Base-by-base conservation (phyloP, 768 basidiomycete species). In the Antrodiella citrinella region DNA sequence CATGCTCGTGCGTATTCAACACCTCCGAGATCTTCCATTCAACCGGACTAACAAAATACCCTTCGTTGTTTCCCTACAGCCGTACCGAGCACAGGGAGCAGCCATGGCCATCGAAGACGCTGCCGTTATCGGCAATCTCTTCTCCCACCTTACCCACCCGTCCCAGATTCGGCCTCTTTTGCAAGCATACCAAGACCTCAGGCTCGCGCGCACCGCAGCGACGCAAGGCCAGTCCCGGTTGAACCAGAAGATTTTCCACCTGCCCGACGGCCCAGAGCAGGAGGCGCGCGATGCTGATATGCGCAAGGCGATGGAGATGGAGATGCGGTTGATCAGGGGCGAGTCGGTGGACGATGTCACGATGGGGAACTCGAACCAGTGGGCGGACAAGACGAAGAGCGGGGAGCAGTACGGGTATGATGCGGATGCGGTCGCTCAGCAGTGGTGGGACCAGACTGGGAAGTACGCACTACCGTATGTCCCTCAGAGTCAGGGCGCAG, bases 381-480 rank as follows among this genome's bases (percentile, higher is more conserved):
- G 80, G 80, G 77, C 78, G 4, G 80, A 82, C 59, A 70, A 67
- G 57, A 63, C 59, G 46, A 79, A 78, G 69, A 80, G 63, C 47
- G 50, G 44, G 26, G 55, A 54, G 3, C 72, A 75, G 56, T 82
- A 80, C 61, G 68, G 69, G 12, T 80, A 81, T 52, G 78, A 81
- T 51, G 75, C 77, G 0, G 78, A 81, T 42, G 61, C 22, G 9
- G 76, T 65, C 26, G 77, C 71, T 4, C 74, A 80, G 42, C 57
- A 57, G 49, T 82, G 78, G 75, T 79, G 75, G 76, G 51, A 39
- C 1, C 61, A 64, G 12, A 50, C 62, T 4, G 73, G 70, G 1
- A 52, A 59, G 22, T n/a, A n/a, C 41, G n/a, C n/a, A 43, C 41
- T 19, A 22, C 19, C 10, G 41, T 10, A n/a, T n/a, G n/a, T 43